Evolutionary conservation across 768 basidiomycete genomes (phyloP), one percentile per base, ranked within the genome.

Genomic region (Termitomyces sp.): DNA sequence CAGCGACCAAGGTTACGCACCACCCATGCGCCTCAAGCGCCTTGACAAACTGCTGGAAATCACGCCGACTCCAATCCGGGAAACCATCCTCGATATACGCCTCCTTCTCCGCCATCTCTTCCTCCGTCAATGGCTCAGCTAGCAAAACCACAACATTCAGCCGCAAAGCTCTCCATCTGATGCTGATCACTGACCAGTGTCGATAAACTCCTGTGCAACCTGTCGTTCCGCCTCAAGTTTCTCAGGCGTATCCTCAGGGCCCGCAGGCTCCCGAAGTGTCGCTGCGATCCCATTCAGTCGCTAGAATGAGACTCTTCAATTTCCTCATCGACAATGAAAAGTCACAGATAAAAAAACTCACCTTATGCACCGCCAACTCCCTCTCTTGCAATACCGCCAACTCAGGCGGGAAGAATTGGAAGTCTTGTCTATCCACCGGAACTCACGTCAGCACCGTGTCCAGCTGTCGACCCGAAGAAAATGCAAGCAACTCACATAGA

Each of bases 121-220:
- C 92, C 66, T 98, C 96, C 0, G 88, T 95, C 43, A 98, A 79
- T 1, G 92, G 89, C 65, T 94, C 94, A 42, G 96, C 96, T 92
- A 63, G 31, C 0, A 59, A 40, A 57, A 40, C 25, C 15, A 56
- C 50, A 49, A 52, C 38, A 56, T 43, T 42, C 5, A 63, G 49
- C 20, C 43, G 25, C 25, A 47, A 12, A 57, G 12, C 12, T 10
- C 20, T 25, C 17, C 2, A 2, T 32, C 25, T 37, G 20, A 5
- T 20, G 7, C 37, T 3, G 3, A 43, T 11, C 11, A 60, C 71
- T 46, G 56, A 94, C 94, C 91, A 56, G 81, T 88, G 70, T 98
- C 93, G 61, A 98, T 97, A 62, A 87, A 84, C 40, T 89, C 88
- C 70, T 98, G 96, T 17, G 92, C 92, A 3, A 81, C 84, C 43